A percentile compares a stretch with the other conserved stretches of the same genome.
phyloP scores from a whole-genome alignment of 768 basidiomycete species.

The Leccinum variicolor region DNA sequence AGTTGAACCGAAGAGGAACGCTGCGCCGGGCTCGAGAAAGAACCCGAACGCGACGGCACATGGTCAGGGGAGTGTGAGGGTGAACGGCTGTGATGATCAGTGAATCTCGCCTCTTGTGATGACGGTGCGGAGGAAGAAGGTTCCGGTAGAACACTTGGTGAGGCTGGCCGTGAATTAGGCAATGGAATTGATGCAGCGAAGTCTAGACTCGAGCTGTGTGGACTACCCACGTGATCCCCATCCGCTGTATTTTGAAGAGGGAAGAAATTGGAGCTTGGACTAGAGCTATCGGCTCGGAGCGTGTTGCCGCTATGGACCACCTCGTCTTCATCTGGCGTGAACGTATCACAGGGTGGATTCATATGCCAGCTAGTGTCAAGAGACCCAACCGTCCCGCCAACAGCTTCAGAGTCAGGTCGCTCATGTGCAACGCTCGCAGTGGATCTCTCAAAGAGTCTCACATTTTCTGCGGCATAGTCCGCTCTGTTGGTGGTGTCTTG shows the following conservation, averaged over 20 bases:
- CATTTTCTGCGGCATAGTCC: not conserved
- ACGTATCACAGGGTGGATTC: not conserved
- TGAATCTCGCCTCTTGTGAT: not conserved
- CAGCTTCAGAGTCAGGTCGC: not conserved
- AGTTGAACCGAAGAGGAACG: not conserved
- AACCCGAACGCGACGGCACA: slow-evolving; percentile 1
- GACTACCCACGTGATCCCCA: not conserved
- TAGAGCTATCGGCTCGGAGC: not conserved
- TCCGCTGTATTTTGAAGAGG: not conserved
- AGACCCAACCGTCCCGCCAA: not conserved
- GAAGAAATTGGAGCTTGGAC: not conserved
- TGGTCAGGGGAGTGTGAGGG: not conserved
- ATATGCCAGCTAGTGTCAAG: not conserved
- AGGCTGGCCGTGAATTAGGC: slow-evolving; percentile 18
- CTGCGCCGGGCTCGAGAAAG: slow-evolving; percentile 3
- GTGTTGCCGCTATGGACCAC: not conserved
- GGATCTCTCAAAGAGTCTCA: not conserved
- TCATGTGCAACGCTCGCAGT: not conserved
- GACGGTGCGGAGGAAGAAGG: not conserved
- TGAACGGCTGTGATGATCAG: not conserved
- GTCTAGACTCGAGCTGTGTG: slow-evolving; percentile 1
- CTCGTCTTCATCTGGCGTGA: not conserved
- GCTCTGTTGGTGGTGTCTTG: not conserved
- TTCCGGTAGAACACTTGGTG: not conserved
- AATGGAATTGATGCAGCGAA: slow-evolving; percentile 16